phyloP scores from a whole-genome alignment of 1,284 basidiomycete genomes.

The Puccinia coronata region DNA sequence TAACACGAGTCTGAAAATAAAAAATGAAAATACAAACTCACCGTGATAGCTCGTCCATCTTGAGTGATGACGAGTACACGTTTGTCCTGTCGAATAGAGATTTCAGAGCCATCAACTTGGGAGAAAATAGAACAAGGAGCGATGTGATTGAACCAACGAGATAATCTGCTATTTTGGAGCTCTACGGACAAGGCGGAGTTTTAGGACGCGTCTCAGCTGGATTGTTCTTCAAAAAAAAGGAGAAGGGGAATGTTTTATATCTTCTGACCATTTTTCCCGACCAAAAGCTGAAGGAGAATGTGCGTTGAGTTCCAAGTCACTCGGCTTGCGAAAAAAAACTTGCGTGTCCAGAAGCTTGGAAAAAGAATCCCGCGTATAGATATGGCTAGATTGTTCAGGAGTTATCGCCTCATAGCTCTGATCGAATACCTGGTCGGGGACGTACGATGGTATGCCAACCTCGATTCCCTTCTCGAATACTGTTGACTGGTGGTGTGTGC shows the following conservation, averaged over 20 bases:
- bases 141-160: slow-evolving; percentile 22
- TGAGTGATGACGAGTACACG: slow-evolving; percentile 79
- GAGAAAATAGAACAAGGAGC: not conserved
- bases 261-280: slow-evolving; percentile 15
- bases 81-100: slow-evolving; percentile 26
- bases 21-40: no score
- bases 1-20: not conserved
- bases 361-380: not conserved
- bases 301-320: not conserved
- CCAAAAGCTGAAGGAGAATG: not conserved
- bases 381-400: not conserved
- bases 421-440: not conserved
- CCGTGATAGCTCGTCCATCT: slow-evolving; percentile 76
- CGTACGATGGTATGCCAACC: slow-evolving; percentile 10
- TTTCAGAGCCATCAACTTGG: not conserved
- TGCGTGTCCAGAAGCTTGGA: not conserved
- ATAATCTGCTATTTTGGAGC: slow-evolving; percentile 48
- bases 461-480: not conserved
- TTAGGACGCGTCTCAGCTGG: not conserved
- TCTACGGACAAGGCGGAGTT: not conserved
- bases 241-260: no score
- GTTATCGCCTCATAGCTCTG: not conserved
- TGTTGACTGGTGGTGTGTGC: not conserved
- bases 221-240: not conserved
- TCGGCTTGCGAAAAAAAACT: no score